phyloP scores from a whole-genome alignment of 2,329 filamentous ascomycete genomes.

The Monosporascus sp. region DNA sequence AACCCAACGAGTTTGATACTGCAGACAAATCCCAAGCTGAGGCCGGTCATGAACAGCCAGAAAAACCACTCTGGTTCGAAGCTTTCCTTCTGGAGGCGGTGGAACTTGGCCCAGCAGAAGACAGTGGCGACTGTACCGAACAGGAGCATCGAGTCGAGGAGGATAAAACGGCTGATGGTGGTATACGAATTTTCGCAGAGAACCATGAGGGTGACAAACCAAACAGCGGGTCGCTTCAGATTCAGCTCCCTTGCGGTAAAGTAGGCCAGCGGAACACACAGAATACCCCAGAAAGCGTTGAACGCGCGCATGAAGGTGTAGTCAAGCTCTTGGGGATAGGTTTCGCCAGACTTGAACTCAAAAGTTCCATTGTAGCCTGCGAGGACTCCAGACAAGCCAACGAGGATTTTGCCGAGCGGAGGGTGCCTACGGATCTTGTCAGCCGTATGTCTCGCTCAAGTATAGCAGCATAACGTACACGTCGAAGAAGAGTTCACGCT shows the following conservation, averaged over 20 bases:
- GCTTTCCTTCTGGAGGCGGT: conserved; percentile 76
- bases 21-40: conserved; percentile 96
- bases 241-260: conserved; percentile 89
- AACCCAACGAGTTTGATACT: conserved; percentile 98
- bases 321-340: conserved; percentile 87
- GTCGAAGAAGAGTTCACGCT: conserved; percentile 99
- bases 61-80: conserved; percentile 91
- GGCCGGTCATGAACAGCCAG: conserved; percentile 88
- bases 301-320: conserved; percentile 99
- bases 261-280: conserved; percentile 91
- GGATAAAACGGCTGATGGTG: conserved; percentile 96
- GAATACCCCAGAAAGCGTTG: conserved; percentile 89
- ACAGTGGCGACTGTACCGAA: conserved; percentile 98
- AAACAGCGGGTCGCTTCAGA: conserved; percentile 80
- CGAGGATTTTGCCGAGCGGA: conserved; percentile 96
- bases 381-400: conserved; percentile 90
- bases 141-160: conserved; percentile 96
- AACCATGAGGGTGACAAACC: conserved; percentile 94
- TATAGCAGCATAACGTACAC: conserved; percentile 30
- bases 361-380: conserved; percentile 99
- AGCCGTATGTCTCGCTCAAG: conserved; percentile 8
- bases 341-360: conserved; percentile 98
- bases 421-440: conserved; percentile 47
- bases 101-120: conserved; percentile 96
- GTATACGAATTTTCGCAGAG: conserved; percentile 99